phyloP scores from a whole-genome alignment of 805 yeast genomes.

The Barnettozyma salicaria region DNA sequence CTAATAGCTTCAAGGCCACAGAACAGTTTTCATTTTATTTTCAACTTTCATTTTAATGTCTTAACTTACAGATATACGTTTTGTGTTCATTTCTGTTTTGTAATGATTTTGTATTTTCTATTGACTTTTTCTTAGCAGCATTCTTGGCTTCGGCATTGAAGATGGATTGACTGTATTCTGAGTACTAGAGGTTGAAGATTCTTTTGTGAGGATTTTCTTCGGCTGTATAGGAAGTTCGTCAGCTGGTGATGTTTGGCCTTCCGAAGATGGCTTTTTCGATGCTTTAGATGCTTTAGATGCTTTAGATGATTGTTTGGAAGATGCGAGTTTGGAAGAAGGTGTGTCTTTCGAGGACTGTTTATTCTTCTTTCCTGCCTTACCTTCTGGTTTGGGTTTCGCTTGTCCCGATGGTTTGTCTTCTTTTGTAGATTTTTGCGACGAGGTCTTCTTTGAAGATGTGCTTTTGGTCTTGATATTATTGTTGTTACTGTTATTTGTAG shows the following conservation, averaged over 20 bases:
- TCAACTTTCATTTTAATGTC: background rate
- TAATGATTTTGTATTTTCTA: background rate
- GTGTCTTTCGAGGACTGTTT: too few species aligned
- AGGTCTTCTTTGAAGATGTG: too few species aligned
- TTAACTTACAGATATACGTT: background rate
- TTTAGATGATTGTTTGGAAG: background rate
- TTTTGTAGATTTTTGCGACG: too few species aligned
- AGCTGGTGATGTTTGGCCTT: background rate
- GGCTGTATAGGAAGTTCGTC: background rate
- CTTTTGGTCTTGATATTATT: too few species aligned
- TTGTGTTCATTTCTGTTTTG: background rate
- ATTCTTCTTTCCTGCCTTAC: too few species aligned
- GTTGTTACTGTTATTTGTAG: too few species aligned
- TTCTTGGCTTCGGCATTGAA: constrained; percentile 5
- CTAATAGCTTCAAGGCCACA: background rate
- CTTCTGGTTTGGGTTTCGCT: too few species aligned
- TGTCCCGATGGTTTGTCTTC: too few species aligned
- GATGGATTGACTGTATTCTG: constrained; percentile 1
- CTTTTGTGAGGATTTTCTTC: constrained; percentile 1
- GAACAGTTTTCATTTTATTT: background rate
- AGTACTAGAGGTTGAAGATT: background rate
- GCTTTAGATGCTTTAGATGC: background rate
- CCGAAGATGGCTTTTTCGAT: constrained; percentile 1
- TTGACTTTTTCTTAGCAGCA: constrained; percentile 1
- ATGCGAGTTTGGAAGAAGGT: too few species aligned